Evolutionary conservation across 805 yeast genomes (phyloP), one percentile per base, ranked within the genome.

Genomic region (Pichia thaimueangensis): DNA sequence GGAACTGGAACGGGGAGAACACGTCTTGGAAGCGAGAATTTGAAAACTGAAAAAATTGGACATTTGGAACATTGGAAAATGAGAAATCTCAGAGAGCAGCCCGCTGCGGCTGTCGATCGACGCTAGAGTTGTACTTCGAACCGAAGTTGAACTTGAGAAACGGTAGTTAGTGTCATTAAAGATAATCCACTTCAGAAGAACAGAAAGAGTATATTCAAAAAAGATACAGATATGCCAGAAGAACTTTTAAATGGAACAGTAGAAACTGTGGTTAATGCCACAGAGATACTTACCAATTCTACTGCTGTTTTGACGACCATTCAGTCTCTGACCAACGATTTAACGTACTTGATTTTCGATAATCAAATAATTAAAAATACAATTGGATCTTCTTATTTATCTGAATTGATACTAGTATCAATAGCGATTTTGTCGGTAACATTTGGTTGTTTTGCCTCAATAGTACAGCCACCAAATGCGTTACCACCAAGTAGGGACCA

Each of bases 371-470:
- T 50, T 6, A 40, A 47, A 10, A 17, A 15, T 2, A 42, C 47
- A 16, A 37, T 52, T 5, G 45, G 47, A 21, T 45, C 56, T 5
- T 25, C 29, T 6, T 45, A 42, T 20, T 30, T 61, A 13, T 41
- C 61, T 3, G 25, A 52, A 9, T 42, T 56, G 19, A 35, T 59
- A 1, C 12, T 36, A 1, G 37, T 62, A 6, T 39, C 56, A 0
- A 42, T 70, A 24, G 55, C 65, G 1, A 45, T 58, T 5, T 12
- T n/a, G 6, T n/a, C 46, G 5, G 23, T 41, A 6, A 9, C 13
- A 2, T 9, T 64, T 17, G 73, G 72, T 1, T 48, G 67, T 15
- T 61, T 60, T 45, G 55, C 62, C 5, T 58, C 71, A 0, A 39
- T 70, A 3, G 55, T 49, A 24, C 49, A 55, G 31, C 66, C 66